These are phyloP conservation scores for Ganoderma lingzhi DNA, from an alignment of 1,284 basidiomycete species.

Conservation along the genomic window DNA sequence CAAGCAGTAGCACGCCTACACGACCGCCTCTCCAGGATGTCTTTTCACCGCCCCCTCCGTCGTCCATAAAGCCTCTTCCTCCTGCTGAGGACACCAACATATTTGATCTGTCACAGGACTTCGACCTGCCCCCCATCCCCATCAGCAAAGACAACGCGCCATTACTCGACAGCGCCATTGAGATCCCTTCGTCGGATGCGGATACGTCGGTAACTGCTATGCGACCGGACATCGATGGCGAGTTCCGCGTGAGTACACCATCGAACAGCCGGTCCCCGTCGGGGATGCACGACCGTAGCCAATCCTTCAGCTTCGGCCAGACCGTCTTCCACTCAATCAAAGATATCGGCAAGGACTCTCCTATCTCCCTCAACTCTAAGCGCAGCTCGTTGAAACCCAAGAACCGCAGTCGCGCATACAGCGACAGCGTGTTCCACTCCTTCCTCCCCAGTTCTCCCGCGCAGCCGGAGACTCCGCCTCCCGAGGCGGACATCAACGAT, in stretches of 20 bases:
- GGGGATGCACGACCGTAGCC: slow-evolving; percentile 48
- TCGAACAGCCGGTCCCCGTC: slow-evolving; percentile 26
- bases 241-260: slow-evolving; percentile 23
- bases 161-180: slow-evolving; percentile 53
- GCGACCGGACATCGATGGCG: slow-evolving; percentile 16
- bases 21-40: slow-evolving; percentile 42
- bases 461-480: slow-evolving; percentile 37
- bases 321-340: slow-evolving; percentile 56
- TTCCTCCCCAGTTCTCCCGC: slow-evolving; percentile 43
- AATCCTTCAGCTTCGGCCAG: slow-evolving; percentile 70
- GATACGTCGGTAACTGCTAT: slow-evolving; percentile 33
- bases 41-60: slow-evolving; percentile 41
- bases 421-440: slow-evolving; percentile 68
- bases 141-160: slow-evolving; percentile 49
- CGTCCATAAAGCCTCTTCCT: slow-evolving; percentile 43
- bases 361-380: slow-evolving; percentile 34
- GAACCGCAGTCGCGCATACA: slow-evolving; percentile 59
- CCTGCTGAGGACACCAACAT: slow-evolving; percentile 51
- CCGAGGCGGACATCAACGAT: slow-evolving; percentile 71
- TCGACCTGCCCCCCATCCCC: slow-evolving; percentile 57
- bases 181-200: slow-evolving; percentile 44
- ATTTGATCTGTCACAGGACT: slow-evolving; percentile 60
- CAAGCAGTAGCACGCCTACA: slow-evolving; percentile 31
- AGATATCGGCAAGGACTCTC: slow-evolving; percentile 26
- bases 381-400: slow-evolving; percentile 40